Percentiles rank a stretch among this genome's conserved stretches.
These are phyloP conservation scores for Tylopilus vinaceipallidus DNA, from an alignment of 768 basidiomycete genomes.

Conservation along the genomic window DNA sequence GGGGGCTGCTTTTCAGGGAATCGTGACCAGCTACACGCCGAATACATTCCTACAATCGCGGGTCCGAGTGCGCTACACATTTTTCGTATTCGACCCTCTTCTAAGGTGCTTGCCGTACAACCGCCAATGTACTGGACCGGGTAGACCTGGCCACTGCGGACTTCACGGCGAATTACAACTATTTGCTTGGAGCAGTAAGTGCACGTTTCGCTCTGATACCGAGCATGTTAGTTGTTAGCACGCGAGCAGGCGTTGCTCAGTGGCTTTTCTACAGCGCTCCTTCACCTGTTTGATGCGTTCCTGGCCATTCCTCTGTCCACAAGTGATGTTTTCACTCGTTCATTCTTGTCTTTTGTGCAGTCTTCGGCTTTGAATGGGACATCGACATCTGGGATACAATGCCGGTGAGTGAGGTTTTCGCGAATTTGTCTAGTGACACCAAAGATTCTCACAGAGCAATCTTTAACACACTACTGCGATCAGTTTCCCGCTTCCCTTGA, in stretches of 20 bases:
- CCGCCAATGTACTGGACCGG: not conserved
- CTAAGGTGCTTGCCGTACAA: too few species aligned
- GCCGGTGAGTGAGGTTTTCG: slow-evolving; percentile 2
- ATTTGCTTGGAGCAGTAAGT: slow-evolving; percentile 1
- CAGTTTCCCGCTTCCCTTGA: slow-evolving; percentile 6
- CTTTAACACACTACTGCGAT: not conserved
- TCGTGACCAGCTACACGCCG: slow-evolving; percentile 56
- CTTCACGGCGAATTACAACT: slow-evolving; percentile 33
- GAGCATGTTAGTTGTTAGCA: not conserved
- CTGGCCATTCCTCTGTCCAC: slow-evolving; percentile 4
- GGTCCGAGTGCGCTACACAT: slow-evolving; percentile 56
- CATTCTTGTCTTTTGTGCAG: slow-evolving; percentile 13
- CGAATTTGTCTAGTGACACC: not conserved
- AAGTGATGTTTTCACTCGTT: slow-evolving; percentile 7
- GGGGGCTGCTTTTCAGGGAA: slow-evolving; percentile 36
- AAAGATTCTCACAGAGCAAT: not conserved
- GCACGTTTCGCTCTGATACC: not conserved
- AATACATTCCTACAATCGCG: slow-evolving; percentile 50
- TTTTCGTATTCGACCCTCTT: too few species aligned
- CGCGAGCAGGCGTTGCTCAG: slow-evolving; percentile 12
- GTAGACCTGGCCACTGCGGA: slow-evolving; percentile 10
- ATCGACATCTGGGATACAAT: not conserved
- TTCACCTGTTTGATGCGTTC: slow-evolving; percentile 27
- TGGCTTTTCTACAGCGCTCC: slow-evolving; percentile 55
- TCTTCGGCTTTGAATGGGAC: not conserved